Evolutionary conservation across 139 green algal species (phyloP), one percentile per base, ranked within the genome.

Genomic region (Asterochloris erici): DNA sequence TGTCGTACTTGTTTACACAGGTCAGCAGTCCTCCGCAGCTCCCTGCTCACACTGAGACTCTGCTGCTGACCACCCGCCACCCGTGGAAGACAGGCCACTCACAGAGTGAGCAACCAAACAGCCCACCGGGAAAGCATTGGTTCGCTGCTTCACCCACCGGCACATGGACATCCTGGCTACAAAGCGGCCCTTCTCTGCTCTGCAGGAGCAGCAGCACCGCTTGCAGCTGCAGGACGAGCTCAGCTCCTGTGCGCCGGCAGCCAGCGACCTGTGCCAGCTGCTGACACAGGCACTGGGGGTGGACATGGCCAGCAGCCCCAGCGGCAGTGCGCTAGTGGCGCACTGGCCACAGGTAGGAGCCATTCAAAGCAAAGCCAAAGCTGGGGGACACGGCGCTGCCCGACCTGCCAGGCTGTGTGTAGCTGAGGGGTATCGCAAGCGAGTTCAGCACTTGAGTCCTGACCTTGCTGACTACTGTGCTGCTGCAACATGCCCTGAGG

Each of bases 201-300:
- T 79, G 38, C 62, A 82, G 78, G 78, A 82, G 26, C 78, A 74
- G 78, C 63, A 82, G 74, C 38, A 63, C 21, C 74, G 74, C 26
- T 28, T 68, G 23, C 14, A 47, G 10, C 74, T 82, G 63, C 63
- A 82, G 54, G 78, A 64, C 21, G 78, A 82, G 54, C 26, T 82
- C 14, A 23, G 64, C 29, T 29, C 78, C 61, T 64, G 61, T 63
- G 78, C 73, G 78, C 17, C 27, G 13, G 78, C 78, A 27, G 78
- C 78, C 54, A 29, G 28, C 61, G 78, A 82, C 26, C 63, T 82
- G 12, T 26, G 63, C 9, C 27, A 82, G 62, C 61, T 74, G 78
- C 26, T 82, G 14, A 62, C 63, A 14, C 24, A 63, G 63, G 73
- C 38, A 13, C 73, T 82, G 74, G 78, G 62, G 11, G 63, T 63